A percentile compares a stretch with the other conserved stretches of the same genome.
phyloP scores from a whole-genome alignment of 1,139 yeast species.

The Geotrichum fermentans region DNA sequence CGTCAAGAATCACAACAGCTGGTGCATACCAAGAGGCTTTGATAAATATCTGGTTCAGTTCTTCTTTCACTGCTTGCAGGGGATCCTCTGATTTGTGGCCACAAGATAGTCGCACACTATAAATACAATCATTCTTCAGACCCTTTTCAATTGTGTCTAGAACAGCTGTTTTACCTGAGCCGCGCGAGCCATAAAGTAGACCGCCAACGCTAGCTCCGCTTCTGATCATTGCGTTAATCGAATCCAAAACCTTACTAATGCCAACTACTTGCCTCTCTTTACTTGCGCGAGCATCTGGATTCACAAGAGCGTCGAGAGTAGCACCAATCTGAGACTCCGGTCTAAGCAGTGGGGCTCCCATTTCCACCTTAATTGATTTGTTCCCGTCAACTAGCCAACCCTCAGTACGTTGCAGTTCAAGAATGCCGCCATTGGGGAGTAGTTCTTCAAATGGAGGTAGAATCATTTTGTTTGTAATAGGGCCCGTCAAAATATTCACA shows the following conservation, averaged over 20 bases:
- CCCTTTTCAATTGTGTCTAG: slow-evolving; percentile 43
- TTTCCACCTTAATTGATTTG: slow-evolving; percentile 35
- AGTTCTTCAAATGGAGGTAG: slow-evolving; percentile 46
- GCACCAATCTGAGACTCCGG: slow-evolving; percentile 48
- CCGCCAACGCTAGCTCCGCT: slow-evolving; percentile 49
- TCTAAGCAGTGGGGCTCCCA: slow-evolving; percentile 53
- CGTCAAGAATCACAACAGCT: slow-evolving; percentile 68
- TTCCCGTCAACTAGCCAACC: slow-evolving; percentile 45
- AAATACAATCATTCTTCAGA: slow-evolving; percentile 43
- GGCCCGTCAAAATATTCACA: slow-evolving; percentile 24
- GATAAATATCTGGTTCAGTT: slow-evolving; percentile 50
- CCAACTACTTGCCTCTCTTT: slow-evolving; percentile 48
- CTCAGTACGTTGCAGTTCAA: slow-evolving; percentile 50
- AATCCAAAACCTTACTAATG: slow-evolving; percentile 45
- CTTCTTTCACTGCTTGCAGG: slow-evolving; percentile 46
- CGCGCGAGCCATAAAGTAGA: slow-evolving; percentile 67
- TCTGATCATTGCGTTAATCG: slow-evolving; percentile 44
- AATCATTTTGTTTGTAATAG: slow-evolving; percentile 28
- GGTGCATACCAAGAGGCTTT: slow-evolving; percentile 80
- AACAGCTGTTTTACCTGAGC: slow-evolving; percentile 71
- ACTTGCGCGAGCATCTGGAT: neutral
- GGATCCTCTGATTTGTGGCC: slow-evolving; percentile 54
- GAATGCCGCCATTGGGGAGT: slow-evolving; percentile 59
- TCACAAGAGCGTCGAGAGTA: slow-evolving; percentile 13
- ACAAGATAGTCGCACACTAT: slow-evolving; percentile 49